A percentile compares a stretch with the other conserved stretches of the same genome.
These are phyloP conservation scores for Paraphaeosphaeria sporulosa DNA, from an alignment of 2,329 filamentous ascomycete genomes.

Conservation along the genomic window DNA sequence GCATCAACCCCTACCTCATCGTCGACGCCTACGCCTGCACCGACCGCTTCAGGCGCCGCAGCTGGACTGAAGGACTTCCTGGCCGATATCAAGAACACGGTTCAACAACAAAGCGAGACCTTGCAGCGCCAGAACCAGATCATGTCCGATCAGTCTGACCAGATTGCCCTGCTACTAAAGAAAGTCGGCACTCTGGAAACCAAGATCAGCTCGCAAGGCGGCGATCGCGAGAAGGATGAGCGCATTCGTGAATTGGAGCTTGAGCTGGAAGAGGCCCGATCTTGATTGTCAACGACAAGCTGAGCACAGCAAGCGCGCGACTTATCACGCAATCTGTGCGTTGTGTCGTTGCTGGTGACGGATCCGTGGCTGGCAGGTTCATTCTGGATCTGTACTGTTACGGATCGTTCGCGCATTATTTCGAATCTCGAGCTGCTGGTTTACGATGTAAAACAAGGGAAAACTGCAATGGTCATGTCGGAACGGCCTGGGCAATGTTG, in stretches of 20 bases:
- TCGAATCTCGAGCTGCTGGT: not conserved
- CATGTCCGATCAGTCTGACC: slow-evolving; percentile 77
- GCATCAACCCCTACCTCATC: slow-evolving; percentile 42
- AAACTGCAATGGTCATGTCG: not conserved
- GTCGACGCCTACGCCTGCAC: slow-evolving; percentile 46
- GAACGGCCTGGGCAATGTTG: slow-evolving; percentile 5
- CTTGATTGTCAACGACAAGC: slow-evolving; percentile 24
- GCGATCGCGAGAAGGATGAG: slow-evolving; percentile 50
- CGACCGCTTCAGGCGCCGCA: slow-evolving; percentile 54
- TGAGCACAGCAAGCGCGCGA: not conserved
- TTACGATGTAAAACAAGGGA: slow-evolving; percentile 1
- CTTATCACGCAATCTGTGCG: not conserved
- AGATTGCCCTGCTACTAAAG: slow-evolving; percentile 76
- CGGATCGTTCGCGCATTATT: not conserved
- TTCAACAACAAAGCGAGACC: slow-evolving; percentile 73
- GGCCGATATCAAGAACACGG: slow-evolving; percentile 76
- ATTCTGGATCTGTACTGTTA: not conserved
- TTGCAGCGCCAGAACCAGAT: slow-evolving; percentile 52
- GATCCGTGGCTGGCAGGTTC: not conserved
- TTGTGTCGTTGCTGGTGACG: not conserved
- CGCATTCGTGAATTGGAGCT: slow-evolving; percentile 51
- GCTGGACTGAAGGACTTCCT: slow-evolving; percentile 71
- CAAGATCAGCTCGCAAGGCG: slow-evolving; percentile 63
- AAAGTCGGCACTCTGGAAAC: slow-evolving; percentile 70
- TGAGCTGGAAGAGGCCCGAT: slow-evolving; percentile 51